Percentiles rank a stretch among this genome's conserved stretches.
phyloP scores from a whole-genome alignment of 202 grass and related monocot species.

The Carex arenaria region DNA sequence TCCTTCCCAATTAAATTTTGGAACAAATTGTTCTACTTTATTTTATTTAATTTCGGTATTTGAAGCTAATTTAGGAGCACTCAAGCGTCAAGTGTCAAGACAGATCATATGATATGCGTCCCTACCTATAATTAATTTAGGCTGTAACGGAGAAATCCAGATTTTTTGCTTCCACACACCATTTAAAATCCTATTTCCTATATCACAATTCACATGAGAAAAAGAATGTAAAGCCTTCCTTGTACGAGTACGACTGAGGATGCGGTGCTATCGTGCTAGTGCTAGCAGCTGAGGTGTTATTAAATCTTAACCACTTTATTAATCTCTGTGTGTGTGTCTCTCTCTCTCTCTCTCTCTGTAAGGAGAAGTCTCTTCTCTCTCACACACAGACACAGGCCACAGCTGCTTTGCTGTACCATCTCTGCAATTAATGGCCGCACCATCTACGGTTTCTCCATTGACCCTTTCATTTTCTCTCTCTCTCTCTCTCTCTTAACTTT shows the following conservation, averaged over 20 bases:
- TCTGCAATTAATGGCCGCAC: slow-evolving; percentile 20
- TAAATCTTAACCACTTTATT: too few species aligned
- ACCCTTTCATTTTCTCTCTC: too few species aligned
- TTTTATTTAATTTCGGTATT: background rate
- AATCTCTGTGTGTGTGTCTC: too few species aligned
- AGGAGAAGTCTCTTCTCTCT: background rate
- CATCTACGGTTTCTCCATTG: background rate
- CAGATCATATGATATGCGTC: background rate
- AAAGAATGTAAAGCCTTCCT: background rate
- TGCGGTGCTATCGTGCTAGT: too few species aligned
- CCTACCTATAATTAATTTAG: background rate
- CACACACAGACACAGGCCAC: background rate
- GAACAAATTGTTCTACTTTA: too few species aligned
- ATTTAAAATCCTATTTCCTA: background rate
- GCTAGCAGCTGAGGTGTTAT: too few species aligned
- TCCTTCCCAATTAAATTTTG: background rate
- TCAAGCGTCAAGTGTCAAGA: too few species aligned
- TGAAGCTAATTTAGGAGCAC: background rate
- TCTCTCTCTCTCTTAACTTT: background rate
- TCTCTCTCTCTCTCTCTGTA: background rate
- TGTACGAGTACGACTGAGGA: background rate
- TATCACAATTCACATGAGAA: background rate
- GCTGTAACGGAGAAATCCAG: background rate
- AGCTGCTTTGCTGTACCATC: slow-evolving; percentile 26
- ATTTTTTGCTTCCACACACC: background rate